Percentiles rank a stretch among this genome's conserved stretches.
Evolutionary conservation across 352 stramenopile genomes (phyloP).

Genomic region (Pythium phragmiticola): DNA sequence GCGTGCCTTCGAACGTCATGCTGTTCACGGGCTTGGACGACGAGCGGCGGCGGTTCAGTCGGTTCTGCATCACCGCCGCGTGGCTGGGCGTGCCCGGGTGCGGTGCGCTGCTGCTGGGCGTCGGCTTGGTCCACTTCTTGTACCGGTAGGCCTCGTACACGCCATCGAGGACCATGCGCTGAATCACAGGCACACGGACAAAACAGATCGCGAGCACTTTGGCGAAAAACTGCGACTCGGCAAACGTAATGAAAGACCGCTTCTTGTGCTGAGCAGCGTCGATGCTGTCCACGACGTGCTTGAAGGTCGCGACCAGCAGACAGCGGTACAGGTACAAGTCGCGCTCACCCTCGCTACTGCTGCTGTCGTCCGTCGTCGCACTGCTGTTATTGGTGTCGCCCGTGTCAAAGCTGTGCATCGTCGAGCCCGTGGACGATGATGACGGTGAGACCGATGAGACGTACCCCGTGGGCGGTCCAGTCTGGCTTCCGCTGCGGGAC

Average conservation of each 20-base stretch:
- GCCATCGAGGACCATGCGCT: constrained; percentile 49
- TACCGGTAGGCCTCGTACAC: constrained; percentile 50
- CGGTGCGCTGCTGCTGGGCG: constrained; percentile 12
- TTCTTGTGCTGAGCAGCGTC: constrained; percentile 40
- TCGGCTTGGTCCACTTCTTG: constrained; percentile 51
- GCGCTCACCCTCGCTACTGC: constrained; percentile 42
- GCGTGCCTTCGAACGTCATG: constrained; percentile 50
- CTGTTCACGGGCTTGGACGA: constrained; percentile 49
- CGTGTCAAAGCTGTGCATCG: constrained; percentile 17
- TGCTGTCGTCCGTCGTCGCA: constrained; percentile 7
- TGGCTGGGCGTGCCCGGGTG: constrained; percentile 24
- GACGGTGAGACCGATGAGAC: constrained; percentile 7
- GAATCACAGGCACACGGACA: constrained; percentile 57
- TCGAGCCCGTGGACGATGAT: constrained; percentile 12
- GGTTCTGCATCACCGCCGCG: constrained; percentile 7
- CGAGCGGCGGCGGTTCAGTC: constrained; percentile 34
- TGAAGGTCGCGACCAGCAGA: constrained; percentile 73
- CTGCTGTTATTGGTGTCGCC: constrained; percentile 11
- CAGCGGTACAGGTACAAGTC: constrained; percentile 68
- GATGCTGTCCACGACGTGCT: constrained; percentile 65
- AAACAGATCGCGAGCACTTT: constrained; percentile 71
- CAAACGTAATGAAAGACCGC: constrained; percentile 52
- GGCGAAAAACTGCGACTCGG: constrained; percentile 64
- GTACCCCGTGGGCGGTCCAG: not conserved
- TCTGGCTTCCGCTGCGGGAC: constrained; percentile 20